Percentiles rank a stretch among this genome's conserved stretches.
Conservation (phyloP, 192 early-diverging fungal genomes). For the Coemansia pectinata region DNA sequence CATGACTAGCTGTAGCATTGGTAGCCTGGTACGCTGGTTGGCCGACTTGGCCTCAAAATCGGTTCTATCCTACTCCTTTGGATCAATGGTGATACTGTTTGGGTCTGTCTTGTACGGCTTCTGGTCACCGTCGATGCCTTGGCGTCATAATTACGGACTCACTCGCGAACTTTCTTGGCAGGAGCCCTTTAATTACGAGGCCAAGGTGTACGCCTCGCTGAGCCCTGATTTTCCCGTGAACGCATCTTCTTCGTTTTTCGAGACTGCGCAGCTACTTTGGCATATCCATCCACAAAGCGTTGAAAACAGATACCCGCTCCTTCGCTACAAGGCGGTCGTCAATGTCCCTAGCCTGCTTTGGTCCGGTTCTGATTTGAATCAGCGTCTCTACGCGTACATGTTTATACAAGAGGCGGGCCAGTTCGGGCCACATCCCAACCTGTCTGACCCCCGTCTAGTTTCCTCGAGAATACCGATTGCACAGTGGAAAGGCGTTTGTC, state of each 20-base stretch:
- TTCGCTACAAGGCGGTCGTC: background rate
- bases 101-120: background rate
- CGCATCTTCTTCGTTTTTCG: slow-evolving; percentile 4
- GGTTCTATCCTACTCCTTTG: background rate
- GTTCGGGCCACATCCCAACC: slow-evolving; percentile 4
- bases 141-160: background rate
- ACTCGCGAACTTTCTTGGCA: slow-evolving; percentile 5
- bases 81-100: background rate
- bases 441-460: slow-evolving; percentile 12
- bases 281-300: slow-evolving; percentile 4
- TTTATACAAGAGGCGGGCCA: slow-evolving; percentile 9
- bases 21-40: background rate
- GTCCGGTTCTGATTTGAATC: background rate
- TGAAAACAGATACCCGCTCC: slow-evolving; percentile 9
- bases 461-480: background rate
- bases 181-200: slow-evolving; percentile 8
- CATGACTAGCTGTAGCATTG: background rate
- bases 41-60: background rate
- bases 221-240: background rate
- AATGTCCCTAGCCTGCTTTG: background rate
- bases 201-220: background rate
- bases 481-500: background rate
- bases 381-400: slow-evolving; percentile 8
- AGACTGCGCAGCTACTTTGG: background rate
- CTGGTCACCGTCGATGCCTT: background rate